Conservation (phyloP, 2,329 filamentous ascomycete species). For the Verticillium alfalfae region DNA sequence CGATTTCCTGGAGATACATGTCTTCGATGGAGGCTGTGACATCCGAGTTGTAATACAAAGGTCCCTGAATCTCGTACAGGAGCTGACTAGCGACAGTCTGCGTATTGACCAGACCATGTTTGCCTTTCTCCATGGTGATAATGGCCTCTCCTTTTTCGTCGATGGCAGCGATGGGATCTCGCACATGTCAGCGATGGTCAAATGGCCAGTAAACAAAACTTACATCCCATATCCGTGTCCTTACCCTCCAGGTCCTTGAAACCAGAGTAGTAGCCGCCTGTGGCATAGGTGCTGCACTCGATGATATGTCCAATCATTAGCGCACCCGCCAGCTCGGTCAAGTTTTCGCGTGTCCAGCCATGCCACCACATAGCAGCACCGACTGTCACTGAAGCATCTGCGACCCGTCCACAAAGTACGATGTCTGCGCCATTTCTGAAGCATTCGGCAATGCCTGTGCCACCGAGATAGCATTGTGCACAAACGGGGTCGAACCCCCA, state of each 20-base stretch:
- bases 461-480: constrained; percentile 38
- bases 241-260: constrained; percentile 24
- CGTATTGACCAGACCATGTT: constrained; percentile 30
- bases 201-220: neutral
- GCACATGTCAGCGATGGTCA: neutral
- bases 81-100: constrained; percentile 36
- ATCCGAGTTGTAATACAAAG: constrained; percentile 41
- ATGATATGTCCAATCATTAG: constrained; percentile 41
- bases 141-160: constrained; percentile 34
- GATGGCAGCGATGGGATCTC: constrained; percentile 41
- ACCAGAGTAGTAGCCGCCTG: constrained; percentile 45
- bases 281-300: constrained; percentile 44
- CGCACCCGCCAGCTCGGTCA: constrained; percentile 37
- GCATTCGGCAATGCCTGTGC: constrained; percentile 38
- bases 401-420: constrained; percentile 34
- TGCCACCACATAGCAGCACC: constrained; percentile 48
- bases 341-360: constrained; percentile 38
- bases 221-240: constrained; percentile 11
- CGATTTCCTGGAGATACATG: neutral
- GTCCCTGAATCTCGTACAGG: constrained; percentile 41
- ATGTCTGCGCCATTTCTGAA: constrained; percentile 32
- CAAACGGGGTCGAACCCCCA: constrained; percentile 20
- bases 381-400: constrained; percentile 40
- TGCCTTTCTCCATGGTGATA: constrained; percentile 40
- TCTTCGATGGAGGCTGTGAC: constrained; percentile 33